A percentile compares a stretch with the other conserved stretches of the same genome.
Evolutionary conservation across 1,284 basidiomycete species (phyloP).

Genomic region (Megacollybia platyphylla): DNA sequence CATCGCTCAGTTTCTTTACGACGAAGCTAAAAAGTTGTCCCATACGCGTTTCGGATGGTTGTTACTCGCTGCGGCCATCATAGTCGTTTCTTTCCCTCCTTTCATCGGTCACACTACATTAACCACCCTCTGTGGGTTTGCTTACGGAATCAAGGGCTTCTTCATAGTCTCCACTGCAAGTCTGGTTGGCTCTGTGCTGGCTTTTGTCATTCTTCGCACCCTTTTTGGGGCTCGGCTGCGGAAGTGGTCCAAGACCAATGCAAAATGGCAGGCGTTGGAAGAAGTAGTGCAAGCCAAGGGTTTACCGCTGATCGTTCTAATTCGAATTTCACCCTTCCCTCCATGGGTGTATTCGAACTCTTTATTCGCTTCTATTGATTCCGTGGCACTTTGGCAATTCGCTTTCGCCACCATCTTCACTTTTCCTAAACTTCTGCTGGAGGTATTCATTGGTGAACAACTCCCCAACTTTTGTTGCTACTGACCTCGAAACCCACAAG

Average conservation of each 20-base stretch:
- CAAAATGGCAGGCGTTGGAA: slow-evolving; percentile 71
- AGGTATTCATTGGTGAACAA: slow-evolving; percentile 63
- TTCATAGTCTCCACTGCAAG: slow-evolving; percentile 50
- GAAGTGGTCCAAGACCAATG: slow-evolving; percentile 45
- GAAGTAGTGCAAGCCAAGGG: slow-evolving; percentile 34
- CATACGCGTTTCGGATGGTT: slow-evolving; percentile 51
- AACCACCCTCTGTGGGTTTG: slow-evolving; percentile 63
- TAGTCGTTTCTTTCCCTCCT: slow-evolving; percentile 67
- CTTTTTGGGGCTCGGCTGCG: slow-evolving; percentile 43
- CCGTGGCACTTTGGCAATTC: slow-evolving; percentile 68
- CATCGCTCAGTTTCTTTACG: slow-evolving; percentile 61
- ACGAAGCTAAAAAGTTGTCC: slow-evolving; percentile 50
- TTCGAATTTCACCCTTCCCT: slow-evolving; percentile 73
- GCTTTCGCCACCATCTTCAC: slow-evolving; percentile 56
- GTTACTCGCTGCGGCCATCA: slow-evolving; percentile 34
- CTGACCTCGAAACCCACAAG: too few species aligned
- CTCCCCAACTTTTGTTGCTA: too few species aligned
- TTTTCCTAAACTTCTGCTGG: slow-evolving; percentile 58
- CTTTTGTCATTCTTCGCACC: slow-evolving; percentile 50
- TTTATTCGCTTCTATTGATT: slow-evolving; percentile 61
- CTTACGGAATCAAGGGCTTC: slow-evolving; percentile 70
- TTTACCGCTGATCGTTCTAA: slow-evolving; percentile 65
- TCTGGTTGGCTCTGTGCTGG: slow-evolving; percentile 52
- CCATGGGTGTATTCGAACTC: slow-evolving; percentile 76
- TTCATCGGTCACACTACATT: slow-evolving; percentile 62